These are phyloP conservation scores for Lactarius evosmus DNA, from an alignment of 768 basidiomycete species.

Conservation along the genomic window DNA sequence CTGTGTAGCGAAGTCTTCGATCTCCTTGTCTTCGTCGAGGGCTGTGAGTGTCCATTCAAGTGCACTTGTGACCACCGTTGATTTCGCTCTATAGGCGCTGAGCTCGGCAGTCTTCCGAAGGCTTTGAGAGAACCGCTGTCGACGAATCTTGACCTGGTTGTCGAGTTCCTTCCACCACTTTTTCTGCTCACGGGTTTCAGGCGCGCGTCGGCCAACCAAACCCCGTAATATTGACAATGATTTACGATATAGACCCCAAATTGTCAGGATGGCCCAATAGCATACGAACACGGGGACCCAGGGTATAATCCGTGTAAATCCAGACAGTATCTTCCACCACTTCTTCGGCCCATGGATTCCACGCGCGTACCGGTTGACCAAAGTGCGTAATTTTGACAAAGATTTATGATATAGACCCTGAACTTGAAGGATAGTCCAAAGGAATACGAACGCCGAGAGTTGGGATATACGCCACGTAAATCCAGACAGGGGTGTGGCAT, in stretches of 20 bases:
- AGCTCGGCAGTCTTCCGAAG: neutral
- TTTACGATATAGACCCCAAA: too few species aligned
- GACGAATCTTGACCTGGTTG: neutral
- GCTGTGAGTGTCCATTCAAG: too few species aligned
- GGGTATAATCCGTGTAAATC: too few species aligned
- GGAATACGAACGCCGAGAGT: neutral
- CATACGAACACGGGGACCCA: too few species aligned
- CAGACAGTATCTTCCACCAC: too few species aligned
- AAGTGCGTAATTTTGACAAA: neutral
- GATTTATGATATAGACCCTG: neutral
- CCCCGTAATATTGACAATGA: too few species aligned
- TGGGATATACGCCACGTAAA: neutral
- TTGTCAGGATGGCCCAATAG: too few species aligned
- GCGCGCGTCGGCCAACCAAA: too few species aligned
- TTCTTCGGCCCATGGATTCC: too few species aligned
- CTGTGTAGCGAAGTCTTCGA: too few species aligned
- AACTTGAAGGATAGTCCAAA: neutral
- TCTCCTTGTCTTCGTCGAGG: too few species aligned
- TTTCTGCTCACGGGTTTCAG: neutral
- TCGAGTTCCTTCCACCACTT: conserved; percentile 6
- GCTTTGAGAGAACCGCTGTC: conserved; percentile 5
- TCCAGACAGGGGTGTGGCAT: conserved; percentile 14
- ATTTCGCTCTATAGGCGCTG: neutral
- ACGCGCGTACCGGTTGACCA: neutral
- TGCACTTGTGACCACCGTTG: neutral